A percentile compares a stretch with the other conserved stretches of the same genome.
phyloP scores from a whole-genome alignment of 495 filamentous ascomycete species.

The Podospora tetraspora region DNA sequence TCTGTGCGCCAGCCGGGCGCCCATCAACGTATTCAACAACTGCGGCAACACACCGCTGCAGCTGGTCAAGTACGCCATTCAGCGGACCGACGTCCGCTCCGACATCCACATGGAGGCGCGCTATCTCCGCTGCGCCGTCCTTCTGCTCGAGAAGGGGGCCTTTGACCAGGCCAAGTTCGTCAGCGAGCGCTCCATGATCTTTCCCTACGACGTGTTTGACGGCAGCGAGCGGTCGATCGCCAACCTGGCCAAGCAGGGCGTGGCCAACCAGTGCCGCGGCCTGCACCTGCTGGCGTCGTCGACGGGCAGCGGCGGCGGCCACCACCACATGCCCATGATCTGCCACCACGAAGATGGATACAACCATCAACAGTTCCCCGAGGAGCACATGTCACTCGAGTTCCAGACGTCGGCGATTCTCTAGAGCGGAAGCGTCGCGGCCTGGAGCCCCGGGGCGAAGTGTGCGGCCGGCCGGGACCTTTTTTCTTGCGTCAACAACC shows the following conservation, averaged over 20 bases:
- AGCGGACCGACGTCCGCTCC: conserved; percentile 31
- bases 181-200: conserved; percentile 27
- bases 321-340: conserved; percentile 12
- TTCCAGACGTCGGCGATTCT: conserved; percentile 26
- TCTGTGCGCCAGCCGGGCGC: conserved; percentile 20
- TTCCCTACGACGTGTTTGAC: conserved; percentile 30
- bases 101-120: conserved; percentile 35
- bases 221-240: conserved; percentile 28
- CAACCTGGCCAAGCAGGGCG: conserved; percentile 28
- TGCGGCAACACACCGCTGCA: conserved; percentile 34
- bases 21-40: conserved; percentile 34
- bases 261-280: conserved; percentile 27
- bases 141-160: conserved; percentile 29
- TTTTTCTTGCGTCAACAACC: conserved; percentile 6
- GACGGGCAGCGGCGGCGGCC: conserved; percentile 10
- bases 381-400: conserved; percentile 20
- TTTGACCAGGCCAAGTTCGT: conserved; percentile 35
- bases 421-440: conserved; percentile 4
- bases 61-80: conserved; percentile 34
- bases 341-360: conserved; percentile 14
- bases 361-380: conserved; percentile 4
- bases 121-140: conserved; percentile 31
- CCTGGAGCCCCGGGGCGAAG: not conserved
- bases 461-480: not conserved
- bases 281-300: conserved; percentile 27